Conservation (phyloP, 108 stramenopile genomes). For the Cyclotella atomus region DNA sequence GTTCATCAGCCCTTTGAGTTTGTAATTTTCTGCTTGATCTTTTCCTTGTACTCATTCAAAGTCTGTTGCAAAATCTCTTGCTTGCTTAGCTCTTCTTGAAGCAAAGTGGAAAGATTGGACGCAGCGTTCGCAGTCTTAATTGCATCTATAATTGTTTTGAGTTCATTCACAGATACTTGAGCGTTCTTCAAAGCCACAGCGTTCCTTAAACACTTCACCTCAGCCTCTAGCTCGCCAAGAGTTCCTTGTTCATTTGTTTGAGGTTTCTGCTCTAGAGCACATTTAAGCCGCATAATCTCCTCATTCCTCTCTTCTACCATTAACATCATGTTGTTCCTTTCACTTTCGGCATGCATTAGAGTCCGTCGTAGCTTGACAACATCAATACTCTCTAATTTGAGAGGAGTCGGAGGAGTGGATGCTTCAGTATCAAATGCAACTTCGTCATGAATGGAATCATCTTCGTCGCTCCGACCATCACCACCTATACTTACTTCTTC, state of each 20-base stretch:
- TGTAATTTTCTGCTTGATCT: background rate
- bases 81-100: constrained; percentile 3
- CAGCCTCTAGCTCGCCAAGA: background rate
- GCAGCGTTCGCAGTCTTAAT: background rate
- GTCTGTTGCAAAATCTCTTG: background rate
- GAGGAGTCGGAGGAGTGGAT: constrained; percentile 5
- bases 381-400: constrained; percentile 43
- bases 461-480: constrained; percentile 9
- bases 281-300: constrained; percentile 37
- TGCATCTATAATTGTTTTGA: constrained; percentile 15
- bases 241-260: background rate
- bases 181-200: background rate
- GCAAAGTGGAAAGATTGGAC: background rate
- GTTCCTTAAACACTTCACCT: background rate
- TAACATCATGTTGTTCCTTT: constrained; percentile 36
- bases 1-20: constrained; percentile 6
- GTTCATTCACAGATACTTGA: background rate
- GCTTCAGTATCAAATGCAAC: constrained; percentile 6
- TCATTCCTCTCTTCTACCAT: constrained; percentile 47
- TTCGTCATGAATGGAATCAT: constrained; percentile 32
- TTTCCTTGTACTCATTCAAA: constrained; percentile 4
- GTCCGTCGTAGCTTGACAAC: constrained; percentile 36
- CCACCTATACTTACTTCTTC: background rate
- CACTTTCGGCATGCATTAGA: constrained; percentile 33
- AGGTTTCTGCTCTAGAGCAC: constrained; percentile 5